phyloP scores from a whole-genome alignment of 192 early-diverging fungal species.

The Geranomyces variabilis region DNA sequence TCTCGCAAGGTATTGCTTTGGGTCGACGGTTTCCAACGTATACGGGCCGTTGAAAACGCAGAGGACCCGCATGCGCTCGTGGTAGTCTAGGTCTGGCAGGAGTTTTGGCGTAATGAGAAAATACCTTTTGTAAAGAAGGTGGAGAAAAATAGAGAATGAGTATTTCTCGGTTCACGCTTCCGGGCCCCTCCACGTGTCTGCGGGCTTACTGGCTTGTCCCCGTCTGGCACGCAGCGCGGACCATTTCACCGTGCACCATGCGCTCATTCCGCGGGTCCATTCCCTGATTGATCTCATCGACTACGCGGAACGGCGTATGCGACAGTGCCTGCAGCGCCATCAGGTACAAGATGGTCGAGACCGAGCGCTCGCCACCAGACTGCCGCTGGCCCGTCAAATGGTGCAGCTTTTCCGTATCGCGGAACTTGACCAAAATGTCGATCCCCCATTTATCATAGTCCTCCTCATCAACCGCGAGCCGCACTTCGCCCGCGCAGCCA shows the following conservation, averaged over 20 bases:
- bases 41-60: constrained; percentile 87
- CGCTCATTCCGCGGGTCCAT: constrained; percentile 98
- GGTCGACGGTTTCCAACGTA: constrained; percentile 11
- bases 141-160: constrained; percentile 11
- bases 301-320: constrained; percentile 91
- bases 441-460: constrained; percentile 93
- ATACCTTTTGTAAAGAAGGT: constrained; percentile 65
- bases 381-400: constrained; percentile 85
- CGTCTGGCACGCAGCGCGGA: constrained; percentile 73
- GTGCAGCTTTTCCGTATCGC: constrained; percentile 80
- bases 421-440: constrained; percentile 94
- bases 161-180: too few relatives aligned
- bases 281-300: constrained; percentile 99
- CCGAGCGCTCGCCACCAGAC: constrained; percentile 93
- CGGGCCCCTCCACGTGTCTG: too few relatives aligned
- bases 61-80: constrained; percentile 86
- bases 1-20: constrained; percentile 9
- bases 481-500: constrained; percentile 78
- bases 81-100: constrained; percentile 89
- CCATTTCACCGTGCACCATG: constrained; percentile 89
- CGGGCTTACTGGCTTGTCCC: constrained; percentile 70
- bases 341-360: constrained; percentile 94
- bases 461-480: constrained; percentile 55
- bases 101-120: constrained; percentile 99
- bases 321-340: constrained; percentile 91